Conservation (phyloP, 2,329 filamentous ascomycete species). For the Geosmithia putterillii region DNA sequence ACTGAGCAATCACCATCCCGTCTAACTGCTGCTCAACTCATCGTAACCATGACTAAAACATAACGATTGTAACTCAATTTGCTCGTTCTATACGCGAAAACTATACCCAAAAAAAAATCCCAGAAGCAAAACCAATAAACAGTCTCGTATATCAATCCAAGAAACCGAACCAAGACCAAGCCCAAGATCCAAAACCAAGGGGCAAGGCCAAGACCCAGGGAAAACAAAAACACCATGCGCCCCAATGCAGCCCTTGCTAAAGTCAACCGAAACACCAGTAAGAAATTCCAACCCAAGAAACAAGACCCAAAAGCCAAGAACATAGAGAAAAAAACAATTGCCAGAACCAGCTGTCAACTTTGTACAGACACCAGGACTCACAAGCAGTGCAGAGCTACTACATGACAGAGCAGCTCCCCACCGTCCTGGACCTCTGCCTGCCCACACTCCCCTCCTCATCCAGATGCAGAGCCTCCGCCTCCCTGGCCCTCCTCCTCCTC, state of each 20-base stretch:
- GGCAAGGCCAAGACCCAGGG: conserved; percentile 25
- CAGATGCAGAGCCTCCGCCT: conserved; percentile 69
- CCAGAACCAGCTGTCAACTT: neutral
- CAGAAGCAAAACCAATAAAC: too few relatives aligned
- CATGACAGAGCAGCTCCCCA: conserved; percentile 52
- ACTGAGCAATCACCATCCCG: too few relatives aligned
- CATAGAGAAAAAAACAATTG: neutral
- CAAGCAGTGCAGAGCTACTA: conserved; percentile 16
- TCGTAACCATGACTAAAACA: too few relatives aligned
- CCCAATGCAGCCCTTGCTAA: neutral
- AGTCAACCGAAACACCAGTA: too few relatives aligned
- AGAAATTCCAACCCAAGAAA: neutral
- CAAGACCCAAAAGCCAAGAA: neutral
- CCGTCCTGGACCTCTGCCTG: conserved; percentile 50
- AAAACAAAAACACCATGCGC: neutral
- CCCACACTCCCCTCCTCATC: conserved; percentile 62
- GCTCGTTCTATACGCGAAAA: too few relatives aligned
- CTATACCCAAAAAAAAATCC: too few relatives aligned
- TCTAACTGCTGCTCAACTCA: too few relatives aligned
- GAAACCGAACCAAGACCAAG: too few relatives aligned
- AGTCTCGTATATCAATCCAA: too few relatives aligned
- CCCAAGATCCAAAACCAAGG: conserved; percentile 14
- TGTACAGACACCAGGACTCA: neutral
- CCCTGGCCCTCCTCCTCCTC: conserved; percentile 63
- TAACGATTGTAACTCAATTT: too few relatives aligned